Evolutionary conservation across 768 basidiomycete genomes (phyloP).

Genomic region (Galerina sulciceps): DNA sequence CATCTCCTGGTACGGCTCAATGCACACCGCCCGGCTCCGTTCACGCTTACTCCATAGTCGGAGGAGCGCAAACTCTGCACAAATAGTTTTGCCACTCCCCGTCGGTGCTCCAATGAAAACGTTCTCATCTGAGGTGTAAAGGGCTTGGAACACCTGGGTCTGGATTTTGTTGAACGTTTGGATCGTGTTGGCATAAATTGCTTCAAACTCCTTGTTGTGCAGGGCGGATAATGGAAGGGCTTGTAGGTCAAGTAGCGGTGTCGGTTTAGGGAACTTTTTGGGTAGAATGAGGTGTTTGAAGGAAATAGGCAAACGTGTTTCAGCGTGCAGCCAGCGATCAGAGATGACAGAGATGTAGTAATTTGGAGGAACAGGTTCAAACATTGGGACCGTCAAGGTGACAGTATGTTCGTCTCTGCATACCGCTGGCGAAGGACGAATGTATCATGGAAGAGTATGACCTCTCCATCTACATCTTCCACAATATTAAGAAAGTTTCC

Average conservation of each 20-base stretch:
- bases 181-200: constrained; percentile 80
- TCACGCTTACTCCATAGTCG: constrained; percentile 93
- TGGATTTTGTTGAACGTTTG: constrained; percentile 98
- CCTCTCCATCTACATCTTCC: constrained; percentile 97
- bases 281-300: constrained; percentile 99
- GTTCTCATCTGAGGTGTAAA: constrained; percentile 96
- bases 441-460: constrained; percentile 92
- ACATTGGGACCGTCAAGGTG: constrained; percentile 94
- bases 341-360: constrained; percentile 96
- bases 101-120: constrained; percentile 97
- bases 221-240: constrained; percentile 87
- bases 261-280: constrained; percentile 93
- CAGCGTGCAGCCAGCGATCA: constrained; percentile 94
- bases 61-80: constrained; percentile 94
- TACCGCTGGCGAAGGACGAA: constrained; percentile 93
- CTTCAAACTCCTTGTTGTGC: constrained; percentile 92
- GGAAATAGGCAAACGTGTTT: constrained; percentile 92
- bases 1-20: constrained; percentile 98
- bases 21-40: constrained; percentile 85
- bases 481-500: constrained; percentile 94
- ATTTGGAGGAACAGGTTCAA: constrained; percentile 96
- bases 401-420: constrained; percentile 94
- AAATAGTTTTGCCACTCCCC: constrained; percentile 96
- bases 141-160: constrained; percentile 97
- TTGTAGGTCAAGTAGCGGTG: constrained; percentile 92